Evolutionary conservation across 1,139 yeast species (phyloP), one percentile per base, ranked within the genome.

Genomic region (Scheffersomyces cryptocercus): DNA sequence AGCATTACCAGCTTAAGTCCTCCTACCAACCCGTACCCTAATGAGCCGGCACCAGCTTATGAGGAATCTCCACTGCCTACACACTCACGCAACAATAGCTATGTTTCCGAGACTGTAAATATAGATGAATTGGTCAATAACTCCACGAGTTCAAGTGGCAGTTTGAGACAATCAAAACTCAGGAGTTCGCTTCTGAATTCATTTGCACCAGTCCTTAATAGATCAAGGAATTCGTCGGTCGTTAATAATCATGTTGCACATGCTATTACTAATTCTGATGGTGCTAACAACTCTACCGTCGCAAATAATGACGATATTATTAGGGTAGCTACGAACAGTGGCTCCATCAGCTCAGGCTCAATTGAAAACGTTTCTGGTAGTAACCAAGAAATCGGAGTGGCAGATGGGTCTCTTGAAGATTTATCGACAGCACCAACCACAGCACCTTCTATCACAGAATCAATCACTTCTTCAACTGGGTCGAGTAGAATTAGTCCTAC

Each of bases 11-110:
- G 48, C 3, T 29, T 41, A 8, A 24, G 31, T 4, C 40, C 42
- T 3, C 24, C 30, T 4, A 28, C 35, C 29, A 43, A 29, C 13
- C 34, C 36, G 1, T n/a, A 32, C 3, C 68, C 70, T 1, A 49
- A 48, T 13, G 68, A 57, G n/a, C 68, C 73, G 0, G 68, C 69
- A 1, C 75, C 75, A 0, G 68, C 74, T 0, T 72, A 72, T 50
- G 69, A 67, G 26, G 46, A 46, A 1, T 36, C 59, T 5, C 26
- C 26, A 20, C 26, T 20, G 26, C 33, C 42, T n/a, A 8, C 32
- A n/a, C 12, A 36, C 12, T 30, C 45, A 28, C 38, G 28, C 13
- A 33, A 13, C 36, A 37, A 41, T 11, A n/a, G 31, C 8, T 24
- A 31, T 3, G 37, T 28, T n/a, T 14, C 33, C 14, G 39, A 39